phyloP scores from a whole-genome alignment of 345 rosid genomes.

The Linum trigynum region DNA sequence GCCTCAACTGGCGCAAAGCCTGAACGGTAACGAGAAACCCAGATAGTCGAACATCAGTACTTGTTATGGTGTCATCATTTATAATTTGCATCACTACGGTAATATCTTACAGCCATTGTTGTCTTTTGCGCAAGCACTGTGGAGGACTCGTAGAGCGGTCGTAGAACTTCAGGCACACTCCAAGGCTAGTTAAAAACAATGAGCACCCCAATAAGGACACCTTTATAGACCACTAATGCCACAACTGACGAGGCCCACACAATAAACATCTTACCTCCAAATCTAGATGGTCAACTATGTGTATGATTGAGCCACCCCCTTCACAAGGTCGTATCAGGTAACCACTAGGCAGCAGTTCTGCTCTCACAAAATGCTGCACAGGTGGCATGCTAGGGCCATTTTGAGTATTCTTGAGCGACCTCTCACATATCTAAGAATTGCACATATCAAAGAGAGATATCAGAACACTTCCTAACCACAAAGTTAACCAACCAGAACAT shows the following conservation, averaged over 20 bases:
- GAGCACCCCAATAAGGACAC: conserved; percentile 13
- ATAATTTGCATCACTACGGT: neutral
- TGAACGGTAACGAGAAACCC: conserved; percentile 16
- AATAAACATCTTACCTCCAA: conserved; percentile 52
- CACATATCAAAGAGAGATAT: neutral
- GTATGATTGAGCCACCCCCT: conserved; percentile 97
- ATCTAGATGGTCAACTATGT: conserved; percentile 95
- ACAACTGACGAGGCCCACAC: neutral
- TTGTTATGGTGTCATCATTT: neutral
- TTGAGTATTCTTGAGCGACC: conserved; percentile 87
- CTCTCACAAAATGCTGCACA: conserved; percentile 95
- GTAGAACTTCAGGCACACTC: conserved; percentile 96
- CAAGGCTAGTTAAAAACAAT: conserved; percentile 54
- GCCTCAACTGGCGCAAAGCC: conserved; percentile 93
- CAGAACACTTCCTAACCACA: neutral
- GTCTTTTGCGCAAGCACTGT: conserved; percentile 92
- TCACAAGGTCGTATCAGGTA: conserved; percentile 95
- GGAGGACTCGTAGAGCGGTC: conserved; percentile 93
- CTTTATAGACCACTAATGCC: neutral
- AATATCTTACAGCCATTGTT: conserved; percentile 75
- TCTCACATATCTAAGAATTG: conserved; percentile 67
- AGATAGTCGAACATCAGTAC: conserved; percentile 9
- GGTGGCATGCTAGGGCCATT: conserved; percentile 97
- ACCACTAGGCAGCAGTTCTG: conserved; percentile 97
- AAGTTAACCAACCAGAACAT: conserved; percentile 1